Base-by-base conservation (phyloP, 352 stramenopile species). In the Aphanomyces euteiches region DNA sequence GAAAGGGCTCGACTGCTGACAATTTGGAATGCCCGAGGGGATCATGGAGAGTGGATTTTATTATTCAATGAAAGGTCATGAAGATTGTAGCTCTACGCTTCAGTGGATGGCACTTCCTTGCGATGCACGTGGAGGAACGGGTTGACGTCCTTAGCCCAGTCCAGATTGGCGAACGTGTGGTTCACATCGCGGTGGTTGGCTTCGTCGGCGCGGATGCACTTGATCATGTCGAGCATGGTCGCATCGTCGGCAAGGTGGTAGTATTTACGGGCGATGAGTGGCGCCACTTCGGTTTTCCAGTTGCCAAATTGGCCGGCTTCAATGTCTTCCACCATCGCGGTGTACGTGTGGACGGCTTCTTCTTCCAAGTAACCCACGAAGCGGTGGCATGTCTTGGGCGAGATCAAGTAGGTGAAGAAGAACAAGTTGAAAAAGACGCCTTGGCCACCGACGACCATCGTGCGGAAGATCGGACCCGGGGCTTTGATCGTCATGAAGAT, bases 311-410 rank as follows among this genome's bases (percentile, higher is more conserved):
- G 85, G 8, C 77, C 89, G 43, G 85, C 77, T 39, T 97, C 79
- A 58, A 98, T 97, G 41, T 91, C 91, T 39, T 89, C 68, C 34
- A 98, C 80, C 64, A 97, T 84, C 28, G 86, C 93, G 28, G 92
- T 96, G 79, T 98, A 98, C 7, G 90, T 97, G 58, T 90, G 81
- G 53, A 92, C 90, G 13, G 90, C 92, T 73, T 98, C 85, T 75
- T 97, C 90, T 66, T 98, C 93, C 28, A 98, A 75, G 78, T 97
- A 97, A 7, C 91, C 92, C 10, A 98, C 92, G 65, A 97, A 95
- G 66, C 90, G 89, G 70, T 98, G 92, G 71, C 87, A 96, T n/a
- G 86, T 88, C 47, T 82, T 86, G 13, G 92, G 92, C 13, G 90
- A 94, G 28, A 96, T 67, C 10, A 97, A 45, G 74, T 98, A 98